These are phyloP conservation scores for Rhamnella rubrinervis DNA, from an alignment of 331 rosid species.

Conservation along the genomic window DNA sequence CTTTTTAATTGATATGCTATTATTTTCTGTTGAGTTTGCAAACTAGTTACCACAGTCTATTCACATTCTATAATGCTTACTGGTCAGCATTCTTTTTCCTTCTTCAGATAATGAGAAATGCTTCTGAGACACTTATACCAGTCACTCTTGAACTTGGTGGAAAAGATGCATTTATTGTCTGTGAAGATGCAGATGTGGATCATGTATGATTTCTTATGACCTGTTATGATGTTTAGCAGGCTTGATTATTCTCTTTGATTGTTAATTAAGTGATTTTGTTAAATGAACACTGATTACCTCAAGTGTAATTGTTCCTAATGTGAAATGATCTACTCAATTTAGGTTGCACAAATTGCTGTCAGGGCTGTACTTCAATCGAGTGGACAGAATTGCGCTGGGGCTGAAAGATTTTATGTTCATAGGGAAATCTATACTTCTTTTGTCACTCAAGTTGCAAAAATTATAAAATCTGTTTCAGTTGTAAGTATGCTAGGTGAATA, in stretches of 20 bases:
- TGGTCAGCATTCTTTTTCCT: constrained; percentile 3
- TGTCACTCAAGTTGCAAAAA: constrained; percentile 59
- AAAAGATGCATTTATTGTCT: constrained; percentile 90
- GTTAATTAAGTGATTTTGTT: constrained; percentile 16
- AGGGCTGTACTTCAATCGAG: constrained; percentile 88
- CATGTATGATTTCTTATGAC: constrained; percentile 48
- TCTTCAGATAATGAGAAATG: constrained; percentile 81
- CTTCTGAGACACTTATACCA: constrained; percentile 73
- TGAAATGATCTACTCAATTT: constrained; percentile 16
- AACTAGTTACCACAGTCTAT: constrained; percentile 17
- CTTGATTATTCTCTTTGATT: constrained; percentile 18
- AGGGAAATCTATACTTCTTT: constrained; percentile 67
- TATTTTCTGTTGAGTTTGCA: not conserved
- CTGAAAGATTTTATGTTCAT: constrained; percentile 89
- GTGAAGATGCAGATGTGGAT: constrained; percentile 79
- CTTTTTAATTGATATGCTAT: not conserved
- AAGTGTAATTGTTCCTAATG: constrained; percentile 21
- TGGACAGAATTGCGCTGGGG: constrained; percentile 96
- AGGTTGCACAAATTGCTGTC: constrained; percentile 88
- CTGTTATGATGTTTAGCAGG: constrained; percentile 11
- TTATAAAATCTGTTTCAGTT: constrained; percentile 68
- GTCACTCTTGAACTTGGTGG: constrained; percentile 97
- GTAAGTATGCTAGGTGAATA: constrained; percentile 47
- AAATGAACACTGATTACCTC: constrained; percentile 17
- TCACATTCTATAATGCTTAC: constrained; percentile 7